A percentile compares a stretch with the other conserved stretches of the same genome.
phyloP scores from a whole-genome alignment of 1,284 basidiomycete species.

The Pseudozyma tsukubaensis region DNA sequence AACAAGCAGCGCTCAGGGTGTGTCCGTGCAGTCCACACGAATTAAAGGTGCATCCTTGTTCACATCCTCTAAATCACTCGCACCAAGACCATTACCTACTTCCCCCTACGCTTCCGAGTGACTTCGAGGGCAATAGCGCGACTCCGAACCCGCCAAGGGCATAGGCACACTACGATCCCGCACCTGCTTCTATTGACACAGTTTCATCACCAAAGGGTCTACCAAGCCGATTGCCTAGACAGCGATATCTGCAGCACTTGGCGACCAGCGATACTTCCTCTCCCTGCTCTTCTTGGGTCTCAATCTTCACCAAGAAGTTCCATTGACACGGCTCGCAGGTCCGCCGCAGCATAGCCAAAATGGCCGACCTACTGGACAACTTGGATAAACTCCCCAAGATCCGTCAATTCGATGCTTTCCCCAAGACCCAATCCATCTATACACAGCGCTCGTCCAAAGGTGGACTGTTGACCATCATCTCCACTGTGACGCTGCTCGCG shows the following conservation, averaged over 20 bases:
- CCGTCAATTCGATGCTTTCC: conserved; percentile 67
- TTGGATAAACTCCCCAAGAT: conserved; percentile 64
- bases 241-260: too few species aligned
- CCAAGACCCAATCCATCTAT: conserved; percentile 81
- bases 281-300: background rate
- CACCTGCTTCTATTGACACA: background rate
- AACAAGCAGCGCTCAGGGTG: background rate
- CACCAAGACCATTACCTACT: background rate
- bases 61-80: background rate
- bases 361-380: conserved; percentile 60
- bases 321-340: background rate
- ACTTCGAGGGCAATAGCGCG: too few species aligned
- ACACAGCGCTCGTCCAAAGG: conserved; percentile 84
- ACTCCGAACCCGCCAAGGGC: too few species aligned
- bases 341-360: conserved; percentile 6
- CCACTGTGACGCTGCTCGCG: conserved; percentile 78
- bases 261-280: background rate
- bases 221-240: too few species aligned
- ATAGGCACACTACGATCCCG: too few species aligned
- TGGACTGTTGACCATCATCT: conserved; percentile 86
- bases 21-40: conserved; percentile 24
- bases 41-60: background rate
- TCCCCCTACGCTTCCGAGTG: too few species aligned
- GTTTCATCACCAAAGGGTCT: too few species aligned
- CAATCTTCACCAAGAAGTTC: background rate